Evolutionary conservation across 495 filamentous ascomycete species (phyloP), one percentile per base, ranked within the genome.

Genomic region (Cetradonia linearis): DNA sequence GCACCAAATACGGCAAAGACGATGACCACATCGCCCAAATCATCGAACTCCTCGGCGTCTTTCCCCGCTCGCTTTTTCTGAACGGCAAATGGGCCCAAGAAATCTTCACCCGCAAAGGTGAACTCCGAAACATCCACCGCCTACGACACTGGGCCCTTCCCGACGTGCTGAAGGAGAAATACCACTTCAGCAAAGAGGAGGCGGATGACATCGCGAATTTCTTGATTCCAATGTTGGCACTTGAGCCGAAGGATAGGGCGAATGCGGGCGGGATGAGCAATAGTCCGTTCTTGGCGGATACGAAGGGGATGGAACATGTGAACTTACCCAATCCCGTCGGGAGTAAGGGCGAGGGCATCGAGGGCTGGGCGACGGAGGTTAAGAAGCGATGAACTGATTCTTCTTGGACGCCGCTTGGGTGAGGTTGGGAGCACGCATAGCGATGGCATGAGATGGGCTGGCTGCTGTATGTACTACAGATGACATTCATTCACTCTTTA

Each of bases 21-120:
- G 93, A 99, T 74, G 93, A 99, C 72, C 93, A 99, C 74, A 99
- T 97, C 47, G 93, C 93, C 3, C 93, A 99, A 71, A 96, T 99
- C 68, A 96, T 99, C 72, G 93, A 99, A 71, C 84, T 99, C 36
- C 83, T 99, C 10, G 93, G 93, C 25, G 83, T 84, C 23, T 97
- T 99, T 71, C 92, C 93, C 49, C 93, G 93, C 68, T 86, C 88
- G 4, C 83, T 97, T 30, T 95, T 86, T 69, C 78, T 93, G 48
- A 84, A 86, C 1, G 93, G 93, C 44, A 95, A 96, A 73, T 99
- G 93, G 93, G 90, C 86, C 9, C 92, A 96, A 71, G 94, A 97
- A 70, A 99, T 99, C 64, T 99, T 99, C 79, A 96, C 94, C 70
- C 84, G 93, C 65, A 95, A 96, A 71, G 93, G 93, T 59, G 93